phyloP scores from a whole-genome alignment of 1,284 basidiomycete genomes.

The Naganishia sp. region DNA sequence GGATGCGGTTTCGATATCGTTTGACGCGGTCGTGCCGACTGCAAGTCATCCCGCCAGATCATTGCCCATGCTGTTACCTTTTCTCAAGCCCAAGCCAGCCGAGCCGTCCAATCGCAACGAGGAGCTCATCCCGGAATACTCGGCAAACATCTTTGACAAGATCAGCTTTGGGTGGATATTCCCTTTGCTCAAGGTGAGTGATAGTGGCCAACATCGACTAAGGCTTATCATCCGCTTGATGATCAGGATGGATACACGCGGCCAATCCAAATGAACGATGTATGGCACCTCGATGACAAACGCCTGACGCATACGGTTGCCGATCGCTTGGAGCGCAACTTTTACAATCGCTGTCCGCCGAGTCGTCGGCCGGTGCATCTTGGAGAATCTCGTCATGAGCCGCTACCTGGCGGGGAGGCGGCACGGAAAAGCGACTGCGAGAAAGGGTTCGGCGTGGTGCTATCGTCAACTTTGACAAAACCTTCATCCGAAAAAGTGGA shows the following conservation, averaged over 20 bases:
- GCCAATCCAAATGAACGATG: constrained; percentile 22
- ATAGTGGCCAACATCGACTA: background rate
- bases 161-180: constrained; percentile 31
- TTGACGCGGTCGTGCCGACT: too few species aligned
- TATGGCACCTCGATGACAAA: constrained; percentile 31
- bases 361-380: constrained; percentile 14
- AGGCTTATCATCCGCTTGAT: background rate
- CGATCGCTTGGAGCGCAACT: constrained; percentile 26
- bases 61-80: background rate
- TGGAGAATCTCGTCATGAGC: background rate
- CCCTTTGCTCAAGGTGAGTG: constrained; percentile 24
- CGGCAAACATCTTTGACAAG: constrained; percentile 20
- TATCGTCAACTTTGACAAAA: too few species aligned
- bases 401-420: background rate
- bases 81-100: constrained; percentile 13
- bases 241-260: constrained; percentile 24
- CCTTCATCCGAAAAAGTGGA: too few species aligned
- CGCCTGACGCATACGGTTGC: constrained; percentile 25
- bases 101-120: constrained; percentile 5
- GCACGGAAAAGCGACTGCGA: background rate
- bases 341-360: constrained; percentile 28
- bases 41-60: background rate
- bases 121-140: constrained; percentile 28
- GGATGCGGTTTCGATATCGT: too few species aligned
- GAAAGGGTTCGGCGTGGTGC: too few species aligned